A percentile compares a stretch with the other conserved stretches of the same genome.
These are phyloP conservation scores for Botryosphaeria dothidea DNA, from an alignment of 2,329 filamentous ascomycete genomes.

Conservation along the genomic window DNA sequence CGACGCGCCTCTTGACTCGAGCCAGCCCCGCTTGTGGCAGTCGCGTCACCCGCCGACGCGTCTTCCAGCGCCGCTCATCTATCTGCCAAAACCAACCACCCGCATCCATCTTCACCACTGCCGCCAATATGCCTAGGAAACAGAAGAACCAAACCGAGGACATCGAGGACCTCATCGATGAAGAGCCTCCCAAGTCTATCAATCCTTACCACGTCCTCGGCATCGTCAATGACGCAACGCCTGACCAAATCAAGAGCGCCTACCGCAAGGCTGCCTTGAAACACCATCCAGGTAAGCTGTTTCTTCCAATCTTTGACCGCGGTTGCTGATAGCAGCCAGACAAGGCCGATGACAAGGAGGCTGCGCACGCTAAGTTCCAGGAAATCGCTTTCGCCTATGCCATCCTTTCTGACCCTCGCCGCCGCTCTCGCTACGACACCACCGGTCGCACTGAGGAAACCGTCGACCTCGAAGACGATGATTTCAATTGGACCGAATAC, in stretches of 20 bases:
- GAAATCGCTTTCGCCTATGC: conserved; percentile 91
- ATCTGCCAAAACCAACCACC: not conserved
- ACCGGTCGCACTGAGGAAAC: conserved; percentile 88
- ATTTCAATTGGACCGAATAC: conserved; percentile 87
- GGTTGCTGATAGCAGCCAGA: conserved; percentile 33
- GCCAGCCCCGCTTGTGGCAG: conserved; percentile 24
- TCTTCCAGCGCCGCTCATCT: conserved; percentile 18
- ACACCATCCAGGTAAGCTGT: conserved; percentile 65
- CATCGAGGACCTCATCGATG: conserved; percentile 53
- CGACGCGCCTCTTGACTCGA: conserved; percentile 23
- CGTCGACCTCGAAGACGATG: conserved; percentile 66
- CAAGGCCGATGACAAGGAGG: conserved; percentile 63
- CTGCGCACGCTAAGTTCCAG: conserved; percentile 82
- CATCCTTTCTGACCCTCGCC: conserved; percentile 78
- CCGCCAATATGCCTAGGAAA: conserved; percentile 15
- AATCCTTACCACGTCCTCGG: conserved; percentile 79
- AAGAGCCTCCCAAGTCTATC: conserved; percentile 66
- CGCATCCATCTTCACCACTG: conserved; percentile 1
- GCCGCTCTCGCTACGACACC: conserved; percentile 73
- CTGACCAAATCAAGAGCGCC: conserved; percentile 80
- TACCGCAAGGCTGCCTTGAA: conserved; percentile 90
- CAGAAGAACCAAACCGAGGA: conserved; percentile 22
- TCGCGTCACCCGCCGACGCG: conserved; percentile 29
- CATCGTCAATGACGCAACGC: conserved; percentile 69
- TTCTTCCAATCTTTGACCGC: conserved; percentile 20